Evolutionary conservation across 2,329 filamentous ascomycete species (phyloP), one percentile per base, ranked within the genome.

Genomic region (Penicillium sumatraense): DNA sequence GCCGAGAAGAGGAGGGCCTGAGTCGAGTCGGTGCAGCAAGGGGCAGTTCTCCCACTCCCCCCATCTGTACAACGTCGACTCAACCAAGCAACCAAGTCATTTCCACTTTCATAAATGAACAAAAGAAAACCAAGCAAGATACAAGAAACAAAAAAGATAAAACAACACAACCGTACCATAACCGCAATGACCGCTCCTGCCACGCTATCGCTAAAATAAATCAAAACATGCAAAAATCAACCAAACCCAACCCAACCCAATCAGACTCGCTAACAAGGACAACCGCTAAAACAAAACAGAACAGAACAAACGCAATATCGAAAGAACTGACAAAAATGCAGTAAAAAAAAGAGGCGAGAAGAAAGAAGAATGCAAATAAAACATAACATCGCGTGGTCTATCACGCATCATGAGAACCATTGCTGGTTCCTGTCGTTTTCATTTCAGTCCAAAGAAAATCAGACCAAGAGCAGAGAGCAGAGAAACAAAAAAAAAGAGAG

Each of bases 331-430:
- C n/a, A 48, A 29, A 35, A 53, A 42, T 4, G 14, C 24, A 47
- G 24, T 49, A 49, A 49, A 50, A 2, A 41, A n/a, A 26, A 44
- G 14, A 44, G 21, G 24, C 21, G 53, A 38, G 44, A n/a, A 51
- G 46, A 33, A 38, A 41, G 24, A 49, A 20, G 50, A 46, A 50
- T 14, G 9, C 9, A 31, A 49, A 45, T 48, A 53, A 51, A 49
- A 48, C 13, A 36, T n/a, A 33, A 36, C 49, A 53, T 31, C 54
- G 53, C 56, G 58, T 57, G 60, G 50, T 60, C 58, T 60, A 58
- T 56, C 46, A 60, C 59, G 58, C 58, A 56, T 54, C 54, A 38
- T 52, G 40, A 62, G 46, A 54, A 33, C 51, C 57, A 57, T 61
- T 49, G 59, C 51, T 59, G 49, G 51, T 36, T 29, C 40, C 31